A percentile compares a stretch with the other conserved stretches of the same genome.
Conservation (phyloP, 331 rosid genomes). For the Arachis monticola region DNA sequence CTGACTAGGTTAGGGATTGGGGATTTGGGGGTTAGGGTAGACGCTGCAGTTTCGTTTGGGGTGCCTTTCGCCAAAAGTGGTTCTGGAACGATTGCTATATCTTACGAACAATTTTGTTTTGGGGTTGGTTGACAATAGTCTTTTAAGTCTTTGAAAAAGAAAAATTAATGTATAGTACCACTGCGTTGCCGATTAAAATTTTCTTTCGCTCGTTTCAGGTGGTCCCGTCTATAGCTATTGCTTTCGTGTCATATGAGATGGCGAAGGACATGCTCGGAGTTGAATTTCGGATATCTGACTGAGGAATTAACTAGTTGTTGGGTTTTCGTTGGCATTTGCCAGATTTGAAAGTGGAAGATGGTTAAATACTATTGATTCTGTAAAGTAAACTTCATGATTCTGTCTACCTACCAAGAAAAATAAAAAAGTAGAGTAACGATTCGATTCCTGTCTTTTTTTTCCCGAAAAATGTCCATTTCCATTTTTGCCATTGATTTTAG, state of each 20-base stretch:
- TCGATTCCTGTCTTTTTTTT: too few species aligned
- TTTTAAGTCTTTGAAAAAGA: neutral
- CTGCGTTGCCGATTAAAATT: neutral
- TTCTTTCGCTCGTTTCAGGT: conserved; percentile 49
- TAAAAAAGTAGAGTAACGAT: neutral
- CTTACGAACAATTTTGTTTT: too few species aligned
- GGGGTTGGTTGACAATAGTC: neutral
- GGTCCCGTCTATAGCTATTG: conserved; percentile 77
- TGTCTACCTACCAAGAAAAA: too few species aligned
- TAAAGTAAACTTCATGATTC: conserved; percentile 32
- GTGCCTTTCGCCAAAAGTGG: too few species aligned
- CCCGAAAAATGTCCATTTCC: too few species aligned
- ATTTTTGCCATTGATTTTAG: too few species aligned
- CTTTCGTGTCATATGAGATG: conserved; percentile 65
- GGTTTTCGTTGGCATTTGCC: conserved; percentile 10
- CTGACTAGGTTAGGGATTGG: too few species aligned
- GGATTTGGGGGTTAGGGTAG: too few species aligned
- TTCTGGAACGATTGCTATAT: too few species aligned
- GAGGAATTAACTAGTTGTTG: conserved; percentile 26
- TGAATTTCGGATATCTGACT: conserved; percentile 66
- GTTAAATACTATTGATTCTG: conserved; percentile 14
- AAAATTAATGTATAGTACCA: conserved; percentile 15
- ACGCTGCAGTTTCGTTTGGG: too few species aligned
- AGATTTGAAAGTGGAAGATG: neutral
- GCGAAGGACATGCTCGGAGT: conserved; percentile 73